Evolutionary conservation across 2,329 filamentous ascomycete genomes (phyloP), one percentile per base, ranked within the genome.

Genomic region (Talaromyces sp.): DNA sequence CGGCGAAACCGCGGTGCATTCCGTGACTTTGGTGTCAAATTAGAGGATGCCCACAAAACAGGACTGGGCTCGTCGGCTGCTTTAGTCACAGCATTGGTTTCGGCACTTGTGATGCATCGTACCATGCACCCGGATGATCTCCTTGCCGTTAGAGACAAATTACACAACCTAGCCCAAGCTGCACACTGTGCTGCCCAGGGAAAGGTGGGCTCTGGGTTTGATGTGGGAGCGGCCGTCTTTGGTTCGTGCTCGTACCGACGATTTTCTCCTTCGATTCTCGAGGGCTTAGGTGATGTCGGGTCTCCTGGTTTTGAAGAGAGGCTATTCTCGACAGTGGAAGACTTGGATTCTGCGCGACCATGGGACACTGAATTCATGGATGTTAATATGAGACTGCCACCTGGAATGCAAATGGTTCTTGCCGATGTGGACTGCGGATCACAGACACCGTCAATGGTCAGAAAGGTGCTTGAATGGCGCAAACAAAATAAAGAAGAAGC

Each of bases 111-210:
- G 43, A 76, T 79, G 58, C 78, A 80, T 68, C 78, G 78, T 3
- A 79, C 78, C 9, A 74, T 80, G 68, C 78, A 79, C 58, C 75
- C 78, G 2, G 76, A 79, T 41, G 78, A 79, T 63, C 71, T 80
- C 22, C 79, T 83, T 0, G 69, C 78, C 0, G 86, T 88, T 60
- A 84, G 84, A 69, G 81, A 82, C 33, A 85, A 85, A 59, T 84
- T 97, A 62, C 95, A 99, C 81, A 98, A 98, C 78, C 88, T 99
- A 60, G 90, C 94, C 0, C 95, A 99, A 81, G 91, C 91, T 1
- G 90, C 92, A 3, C 95, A 99, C 80, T 97, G 94, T 75, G 92
- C 94, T 1, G 95, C 95, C 0, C 95, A 99, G 80, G 95, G 95
- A 27, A 99, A 99, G 79, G 89, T 99, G 19, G 95, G 95, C 59